A percentile compares a stretch with the other conserved stretches of the same genome.
phyloP scores from a whole-genome alignment of 768 basidiomycete genomes.

The Mrakia hoshinonis region DNA sequence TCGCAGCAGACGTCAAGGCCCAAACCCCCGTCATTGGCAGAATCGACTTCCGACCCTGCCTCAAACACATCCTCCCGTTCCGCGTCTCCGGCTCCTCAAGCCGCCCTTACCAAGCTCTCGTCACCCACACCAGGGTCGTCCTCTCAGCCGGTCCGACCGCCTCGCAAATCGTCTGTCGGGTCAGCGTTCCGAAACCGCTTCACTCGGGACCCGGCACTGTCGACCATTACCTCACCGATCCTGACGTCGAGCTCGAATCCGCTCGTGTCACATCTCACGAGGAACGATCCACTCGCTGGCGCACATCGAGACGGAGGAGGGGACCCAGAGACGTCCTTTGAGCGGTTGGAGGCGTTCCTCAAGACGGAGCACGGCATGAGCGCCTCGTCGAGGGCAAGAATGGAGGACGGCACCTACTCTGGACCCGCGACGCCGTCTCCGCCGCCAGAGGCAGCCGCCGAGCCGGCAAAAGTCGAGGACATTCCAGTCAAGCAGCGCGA shows the following conservation, averaged over 20 bases:
- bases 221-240: too few relatives aligned
- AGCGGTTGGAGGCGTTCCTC: conserved; percentile 2
- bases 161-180: too few relatives aligned
- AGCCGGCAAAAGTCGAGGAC: neutral
- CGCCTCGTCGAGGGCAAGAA: neutral
- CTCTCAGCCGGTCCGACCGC: too few relatives aligned
- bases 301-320: too few relatives aligned
- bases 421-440: neutral
- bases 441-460: neutral
- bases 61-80: too few relatives aligned
- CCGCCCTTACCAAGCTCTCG: too few relatives aligned
- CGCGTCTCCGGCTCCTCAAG: too few relatives aligned
- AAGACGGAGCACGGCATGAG: neutral
- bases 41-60: too few relatives aligned
- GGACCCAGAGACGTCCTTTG: neutral
- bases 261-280: neutral
- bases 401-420: neutral
- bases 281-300: neutral
- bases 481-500: neutral
- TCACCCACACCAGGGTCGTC: too few relatives aligned
- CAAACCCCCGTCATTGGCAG: neutral
- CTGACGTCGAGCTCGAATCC: neutral
- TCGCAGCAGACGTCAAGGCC: neutral
- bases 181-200: too few relatives aligned
- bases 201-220: too few relatives aligned